Evolutionary conservation across 768 basidiomycete species (phyloP).

Genomic region (Candolleomyces aberdarensis): DNA sequence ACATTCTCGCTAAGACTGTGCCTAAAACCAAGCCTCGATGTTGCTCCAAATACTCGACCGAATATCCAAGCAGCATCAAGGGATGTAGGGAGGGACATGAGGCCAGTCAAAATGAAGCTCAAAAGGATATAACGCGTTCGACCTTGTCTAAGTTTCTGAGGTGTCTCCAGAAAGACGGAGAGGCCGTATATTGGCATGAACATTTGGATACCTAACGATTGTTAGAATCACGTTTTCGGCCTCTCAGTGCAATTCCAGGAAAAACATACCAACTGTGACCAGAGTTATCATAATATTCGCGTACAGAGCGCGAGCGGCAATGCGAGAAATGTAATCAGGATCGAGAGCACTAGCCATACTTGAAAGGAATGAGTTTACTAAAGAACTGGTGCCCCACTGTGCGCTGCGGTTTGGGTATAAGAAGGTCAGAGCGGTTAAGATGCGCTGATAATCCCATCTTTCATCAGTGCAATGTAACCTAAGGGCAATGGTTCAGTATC

Average conservation of each 20-base stretch:
- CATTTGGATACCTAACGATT: neutral
- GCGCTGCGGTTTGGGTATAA: no score
- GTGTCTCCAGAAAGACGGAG: neutral
- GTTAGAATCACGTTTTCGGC: neutral
- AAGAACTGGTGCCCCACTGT: no score
- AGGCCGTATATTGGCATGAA: neutral
- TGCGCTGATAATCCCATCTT: no score
- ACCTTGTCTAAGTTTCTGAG: neutral
- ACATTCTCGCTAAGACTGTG: neutral
- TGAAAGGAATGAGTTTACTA: no score
- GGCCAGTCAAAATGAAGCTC: neutral
- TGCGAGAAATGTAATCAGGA: neutral
- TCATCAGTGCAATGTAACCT: no score
- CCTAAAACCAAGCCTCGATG: neutral
- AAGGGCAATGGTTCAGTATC: no score
- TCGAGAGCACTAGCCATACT: no score
- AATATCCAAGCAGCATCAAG: neutral
- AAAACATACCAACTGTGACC: neutral
- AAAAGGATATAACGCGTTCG: neutral
- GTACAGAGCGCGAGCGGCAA: neutral
- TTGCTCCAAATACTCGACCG: neutral
- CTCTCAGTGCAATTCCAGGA: neutral
- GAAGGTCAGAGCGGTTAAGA: no score
- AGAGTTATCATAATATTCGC: neutral
- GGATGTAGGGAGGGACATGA: neutral